These are phyloP conservation scores for Sungouiozyma ichnusensis DNA, from an alignment of 805 yeast species.

Conservation along the genomic window DNA sequence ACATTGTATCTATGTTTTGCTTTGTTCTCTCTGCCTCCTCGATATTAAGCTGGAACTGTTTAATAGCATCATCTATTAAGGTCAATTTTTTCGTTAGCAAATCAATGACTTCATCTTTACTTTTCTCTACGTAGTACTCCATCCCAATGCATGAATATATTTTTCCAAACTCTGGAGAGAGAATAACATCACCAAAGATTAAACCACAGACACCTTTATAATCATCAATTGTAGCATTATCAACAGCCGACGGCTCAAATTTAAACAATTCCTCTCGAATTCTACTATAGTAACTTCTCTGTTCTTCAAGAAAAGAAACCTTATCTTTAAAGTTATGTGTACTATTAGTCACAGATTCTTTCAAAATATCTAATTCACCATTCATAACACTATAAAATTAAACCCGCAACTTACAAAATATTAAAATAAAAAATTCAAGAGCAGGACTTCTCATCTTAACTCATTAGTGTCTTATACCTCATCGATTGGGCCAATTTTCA, in stretches of 20 bases:
- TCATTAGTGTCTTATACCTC: too few species aligned
- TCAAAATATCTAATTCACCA: constrained; percentile 8
- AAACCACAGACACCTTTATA: constrained; percentile 12
- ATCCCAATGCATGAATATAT: constrained; percentile 24
- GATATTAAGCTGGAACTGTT: constrained; percentile 32
- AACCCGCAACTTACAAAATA: too few species aligned
- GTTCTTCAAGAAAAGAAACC: constrained; percentile 20
- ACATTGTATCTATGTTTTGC: constrained; percentile 12
- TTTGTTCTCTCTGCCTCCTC: constrained; percentile 32
- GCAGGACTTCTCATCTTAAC: too few species aligned
- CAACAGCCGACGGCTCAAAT: constrained; percentile 3
- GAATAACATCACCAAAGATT: constrained; percentile 24
- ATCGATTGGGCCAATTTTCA: too few species aligned
- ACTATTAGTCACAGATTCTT: constrained; percentile 15
- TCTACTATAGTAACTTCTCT: constrained; percentile 15
- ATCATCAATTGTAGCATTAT: constrained; percentile 4
- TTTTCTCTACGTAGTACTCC: constrained; percentile 26
- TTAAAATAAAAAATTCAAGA: too few species aligned
- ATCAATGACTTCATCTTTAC: constrained; percentile 13
- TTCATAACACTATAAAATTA: constrained; percentile 5
- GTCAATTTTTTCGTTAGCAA: constrained; percentile 18
- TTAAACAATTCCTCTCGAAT: constrained; percentile 10
- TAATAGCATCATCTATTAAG: constrained; percentile 31
- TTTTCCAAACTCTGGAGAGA: constrained; percentile 12
- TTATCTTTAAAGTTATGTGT: constrained; percentile 16